These are phyloP conservation scores for Rutidosis leptorrhynchoides DNA, from an alignment of 129 eudicot genomes.

Conservation along the genomic window DNA sequence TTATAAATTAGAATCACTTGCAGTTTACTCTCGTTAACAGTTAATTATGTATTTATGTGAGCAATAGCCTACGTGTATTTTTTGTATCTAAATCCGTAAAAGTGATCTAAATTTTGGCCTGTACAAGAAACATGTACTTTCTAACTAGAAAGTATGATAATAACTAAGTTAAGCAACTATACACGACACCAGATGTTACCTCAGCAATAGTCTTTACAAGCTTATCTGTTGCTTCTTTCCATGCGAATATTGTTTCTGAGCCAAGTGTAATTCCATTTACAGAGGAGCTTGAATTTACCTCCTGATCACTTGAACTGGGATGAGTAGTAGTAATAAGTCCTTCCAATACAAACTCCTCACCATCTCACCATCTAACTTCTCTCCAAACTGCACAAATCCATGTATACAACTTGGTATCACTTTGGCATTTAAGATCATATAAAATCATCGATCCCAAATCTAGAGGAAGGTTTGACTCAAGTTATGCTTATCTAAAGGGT, in stretches of 20 bases:
- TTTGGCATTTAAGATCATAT: neutral
- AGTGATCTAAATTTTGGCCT: neutral
- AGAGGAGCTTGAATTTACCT: conserved; percentile 47
- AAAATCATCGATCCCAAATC: conserved; percentile 31
- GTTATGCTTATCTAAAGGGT: neutral
- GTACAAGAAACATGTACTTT: neutral
- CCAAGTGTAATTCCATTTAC: conserved; percentile 37
- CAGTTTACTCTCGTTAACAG: neutral
- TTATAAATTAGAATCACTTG: too few relatives aligned
- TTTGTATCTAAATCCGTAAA: neutral
- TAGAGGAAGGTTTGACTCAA: conserved; percentile 3
- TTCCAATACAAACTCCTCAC: conserved; percentile 53
- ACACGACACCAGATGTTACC: conserved; percentile 38
- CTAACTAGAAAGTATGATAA: neutral
- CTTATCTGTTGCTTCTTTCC: conserved; percentile 52
- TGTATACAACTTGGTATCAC: conserved; percentile 2
- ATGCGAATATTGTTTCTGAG: conserved; percentile 48
- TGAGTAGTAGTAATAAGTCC: conserved; percentile 55
- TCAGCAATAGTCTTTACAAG: conserved; percentile 42
- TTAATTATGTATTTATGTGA: neutral
- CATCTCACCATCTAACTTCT: conserved; percentile 51
- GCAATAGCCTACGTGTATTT: neutral
- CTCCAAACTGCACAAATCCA: conserved; percentile 53
- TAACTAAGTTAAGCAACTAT: neutral
- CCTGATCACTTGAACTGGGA: conserved; percentile 46